Conservation (phyloP, 768 basidiomycete genomes). For the Boletus tomentosulus region DNA sequence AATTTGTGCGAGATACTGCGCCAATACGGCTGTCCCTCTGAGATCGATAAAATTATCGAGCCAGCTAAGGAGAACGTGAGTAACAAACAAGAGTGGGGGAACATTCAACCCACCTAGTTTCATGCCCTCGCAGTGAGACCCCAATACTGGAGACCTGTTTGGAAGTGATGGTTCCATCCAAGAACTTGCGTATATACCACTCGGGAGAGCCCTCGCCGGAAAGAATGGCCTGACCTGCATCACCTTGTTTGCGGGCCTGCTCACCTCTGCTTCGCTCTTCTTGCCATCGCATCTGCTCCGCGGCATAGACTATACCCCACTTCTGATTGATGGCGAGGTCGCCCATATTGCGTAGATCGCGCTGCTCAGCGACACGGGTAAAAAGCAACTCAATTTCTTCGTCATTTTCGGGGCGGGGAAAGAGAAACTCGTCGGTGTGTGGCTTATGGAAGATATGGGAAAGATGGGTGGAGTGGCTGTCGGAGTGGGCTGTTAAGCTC, state of each 20-base stretch:
- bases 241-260: conserved; percentile 55
- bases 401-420: conserved; percentile 72
- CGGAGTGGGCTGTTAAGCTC: conserved; percentile 37
- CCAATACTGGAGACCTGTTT: conserved; percentile 75
- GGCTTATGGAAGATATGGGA: conserved; percentile 54
- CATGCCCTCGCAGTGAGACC: conserved; percentile 76
- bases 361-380: conserved; percentile 66
- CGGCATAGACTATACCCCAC: conserved; percentile 85
- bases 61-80: conserved; percentile 54
- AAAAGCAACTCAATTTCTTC: conserved; percentile 80
- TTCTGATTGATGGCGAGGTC: conserved; percentile 75
- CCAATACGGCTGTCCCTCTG: conserved; percentile 82
- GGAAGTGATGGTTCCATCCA: conserved; percentile 78
- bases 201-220: conserved; percentile 74
- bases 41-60: conserved; percentile 69
- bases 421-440: conserved; percentile 57
- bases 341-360: conserved; percentile 60
- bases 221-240: conserved; percentile 49
- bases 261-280: conserved; percentile 65
- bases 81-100: background rate
- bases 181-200: conserved; percentile 89
- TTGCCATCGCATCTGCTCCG: conserved; percentile 76
- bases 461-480: conserved; percentile 41
- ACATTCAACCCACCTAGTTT: conserved; percentile 56
- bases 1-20: conserved; percentile 70